Conservation (phyloP, 2,329 filamentous ascomycete species). For the Fulvia fulva region DNA sequence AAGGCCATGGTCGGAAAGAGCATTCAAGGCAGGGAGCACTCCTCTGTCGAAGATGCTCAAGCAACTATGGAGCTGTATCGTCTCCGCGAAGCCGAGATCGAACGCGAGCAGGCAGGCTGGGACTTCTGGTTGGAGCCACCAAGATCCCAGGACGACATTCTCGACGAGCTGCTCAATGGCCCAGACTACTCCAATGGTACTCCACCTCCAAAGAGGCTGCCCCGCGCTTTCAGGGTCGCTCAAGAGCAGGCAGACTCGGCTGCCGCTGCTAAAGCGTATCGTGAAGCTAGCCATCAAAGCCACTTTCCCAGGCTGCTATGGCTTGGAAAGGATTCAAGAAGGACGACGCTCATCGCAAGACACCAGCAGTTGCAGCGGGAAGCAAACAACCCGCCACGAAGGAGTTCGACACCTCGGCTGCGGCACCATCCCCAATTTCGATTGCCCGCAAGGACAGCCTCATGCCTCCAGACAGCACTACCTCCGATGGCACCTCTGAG, state of each 20-base stretch:
- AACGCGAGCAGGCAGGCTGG: neutral
- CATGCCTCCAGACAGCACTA: too few relatives aligned
- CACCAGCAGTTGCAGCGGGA: too few relatives aligned
- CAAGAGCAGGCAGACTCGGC: neutral
- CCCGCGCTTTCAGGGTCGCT: neutral
- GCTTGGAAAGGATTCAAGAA: neutral
- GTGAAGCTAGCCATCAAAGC: neutral
- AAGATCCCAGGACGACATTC: neutral
- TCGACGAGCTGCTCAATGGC: neutral
- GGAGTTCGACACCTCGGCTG: too few relatives aligned
- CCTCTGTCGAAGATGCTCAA: neutral
- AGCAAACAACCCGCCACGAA: too few relatives aligned
- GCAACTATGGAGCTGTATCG: conserved; percentile 1
- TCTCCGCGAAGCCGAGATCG: neutral
- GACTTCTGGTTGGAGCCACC: neutral
- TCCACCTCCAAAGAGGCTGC: neutral
- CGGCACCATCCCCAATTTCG: too few relatives aligned
- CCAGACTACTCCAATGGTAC: neutral
- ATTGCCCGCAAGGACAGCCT: too few relatives aligned
- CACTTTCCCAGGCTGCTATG: neutral
- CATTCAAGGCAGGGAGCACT: conserved; percentile 2
- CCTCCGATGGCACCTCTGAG: too few relatives aligned
- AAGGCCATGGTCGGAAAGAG: neutral
- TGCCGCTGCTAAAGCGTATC: neutral
- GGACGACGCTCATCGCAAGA: neutral